Conservation (phyloP, 2,329 filamentous ascomycete species). For the Alternaria infectoria region DNA sequence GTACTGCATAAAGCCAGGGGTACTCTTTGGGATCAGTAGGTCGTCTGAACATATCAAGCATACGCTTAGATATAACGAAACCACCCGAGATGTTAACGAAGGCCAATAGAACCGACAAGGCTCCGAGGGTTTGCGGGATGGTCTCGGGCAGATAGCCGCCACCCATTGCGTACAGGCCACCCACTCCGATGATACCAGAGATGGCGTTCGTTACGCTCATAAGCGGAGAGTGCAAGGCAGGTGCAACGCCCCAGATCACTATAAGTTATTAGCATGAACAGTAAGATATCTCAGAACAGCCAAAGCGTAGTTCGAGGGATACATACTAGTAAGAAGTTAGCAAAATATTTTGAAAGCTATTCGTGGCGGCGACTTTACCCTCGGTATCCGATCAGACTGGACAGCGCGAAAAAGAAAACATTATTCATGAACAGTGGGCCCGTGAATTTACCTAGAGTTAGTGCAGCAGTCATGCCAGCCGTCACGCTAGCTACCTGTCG, state of each 20-base stretch:
- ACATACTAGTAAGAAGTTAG: background rate
- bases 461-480: slow-evolving; percentile 75
- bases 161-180: slow-evolving; percentile 87
- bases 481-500: slow-evolving; percentile 78
- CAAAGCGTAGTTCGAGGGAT: background rate
- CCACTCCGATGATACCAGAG: slow-evolving; percentile 86
- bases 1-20: slow-evolving; percentile 83
- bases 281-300: background rate
- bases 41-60: slow-evolving; percentile 72
- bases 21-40: slow-evolving; percentile 88
- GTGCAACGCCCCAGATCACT: slow-evolving; percentile 84
- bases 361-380: background rate
- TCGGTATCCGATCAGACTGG: slow-evolving; percentile 84
- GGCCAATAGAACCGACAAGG: slow-evolving; percentile 79
- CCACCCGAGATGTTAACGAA: slow-evolving; percentile 90
- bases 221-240: slow-evolving; percentile 83
- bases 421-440: slow-evolving; percentile 86
- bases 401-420: slow-evolving; percentile 81
- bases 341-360: background rate
- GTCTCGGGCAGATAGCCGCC: slow-evolving; percentile 69
- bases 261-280: background rate
- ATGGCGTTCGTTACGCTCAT: slow-evolving; percentile 96
- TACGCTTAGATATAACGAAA: slow-evolving; percentile 90
- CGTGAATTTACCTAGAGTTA: slow-evolving; percentile 81
- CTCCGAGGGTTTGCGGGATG: slow-evolving; percentile 77